phyloP scores from a whole-genome alignment of 139 green algal species.

The Chlamydomonas eustigma region DNA sequence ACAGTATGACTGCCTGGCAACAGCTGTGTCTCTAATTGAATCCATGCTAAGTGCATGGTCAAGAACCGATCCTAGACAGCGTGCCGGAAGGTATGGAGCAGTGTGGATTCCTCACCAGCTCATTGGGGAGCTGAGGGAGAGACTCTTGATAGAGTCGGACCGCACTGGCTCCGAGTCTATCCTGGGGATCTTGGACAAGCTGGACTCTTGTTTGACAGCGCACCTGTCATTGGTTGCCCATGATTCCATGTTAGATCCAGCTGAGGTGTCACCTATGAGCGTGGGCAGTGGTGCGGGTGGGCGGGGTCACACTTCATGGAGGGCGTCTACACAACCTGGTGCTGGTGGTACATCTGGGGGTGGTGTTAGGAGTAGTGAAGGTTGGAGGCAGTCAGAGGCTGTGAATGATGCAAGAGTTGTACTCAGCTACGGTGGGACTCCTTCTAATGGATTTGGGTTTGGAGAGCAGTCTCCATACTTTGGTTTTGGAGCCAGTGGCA shows the following conservation, averaged over 20 bases:
- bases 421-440: too few relatives aligned
- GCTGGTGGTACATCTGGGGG: too few relatives aligned
- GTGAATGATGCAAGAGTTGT: too few relatives aligned
- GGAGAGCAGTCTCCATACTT: too few relatives aligned
- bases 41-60: conserved; percentile 14
- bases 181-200: background rate
- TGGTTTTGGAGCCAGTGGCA: background rate
- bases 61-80: conserved; percentile 6
- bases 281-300: background rate
- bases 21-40: conserved; percentile 20
- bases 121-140: background rate
- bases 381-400: too few relatives aligned
- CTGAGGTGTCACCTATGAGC: background rate
- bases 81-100: background rate
- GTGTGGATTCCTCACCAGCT: conserved; percentile 28
- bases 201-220: background rate
- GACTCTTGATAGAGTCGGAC: background rate
- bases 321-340: too few relatives aligned
- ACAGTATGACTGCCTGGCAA: conserved; percentile 18
- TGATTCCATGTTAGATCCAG: background rate
- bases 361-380: too few relatives aligned
- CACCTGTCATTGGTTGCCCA: background rate
- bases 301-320: background rate
- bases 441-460: too few relatives aligned
- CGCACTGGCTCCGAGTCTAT: background rate